Evolutionary conservation across 2,329 filamentous ascomycete genomes (phyloP), one percentile per base, ranked within the genome.

Genomic region (Cyanodermella asteris): DNA sequence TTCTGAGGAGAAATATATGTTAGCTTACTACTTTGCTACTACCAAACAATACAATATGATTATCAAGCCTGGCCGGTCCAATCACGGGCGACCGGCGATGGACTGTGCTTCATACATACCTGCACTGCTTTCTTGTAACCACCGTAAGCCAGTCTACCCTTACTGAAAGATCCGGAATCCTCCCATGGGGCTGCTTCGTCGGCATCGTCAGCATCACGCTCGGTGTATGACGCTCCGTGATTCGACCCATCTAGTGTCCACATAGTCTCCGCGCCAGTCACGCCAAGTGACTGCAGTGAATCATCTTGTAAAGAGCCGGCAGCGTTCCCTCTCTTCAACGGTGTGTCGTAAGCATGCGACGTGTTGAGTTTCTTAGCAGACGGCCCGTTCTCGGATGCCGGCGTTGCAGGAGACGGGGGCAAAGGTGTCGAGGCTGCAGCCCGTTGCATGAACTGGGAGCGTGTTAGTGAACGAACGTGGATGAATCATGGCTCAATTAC

Each of bases 371-470:
- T 7, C 19, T 28, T 28, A 10, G 27, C 16, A n/a, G 18, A 25
- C 7, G 22, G 27, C 8, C 18, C 13, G 17, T 19, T 15, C 11
- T 22, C 10, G 10, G n/a, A 13, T 24, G 24, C 22, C 10, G 27
- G 27, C n/a, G 14, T 28, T 3, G 18, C 18, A 3, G 28, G 19
- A 12, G 21, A 13, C 10, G 27, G 24, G 10, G n/a, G n/a, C n/a
- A n/a, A n/a, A n/a, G n/a, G n/a, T n/a, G 14, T 13, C n/a, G 31
- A 32, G 24, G 72, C 68, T 24, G 70, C 73, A 33, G 76, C 75
- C 40, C 82, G 67, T 56, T 91, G 82, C 82, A 93, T 93, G 45
- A 93, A 93, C 56, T 69, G 38, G 17, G 25, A n/a, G 18, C 24
- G 14, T 13, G 13, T 22, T 13, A 22, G 13, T 28, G 38, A 25